Conservation (phyloP, 23 red algal genomes). For the Gracilaria vermiculophylla region DNA sequence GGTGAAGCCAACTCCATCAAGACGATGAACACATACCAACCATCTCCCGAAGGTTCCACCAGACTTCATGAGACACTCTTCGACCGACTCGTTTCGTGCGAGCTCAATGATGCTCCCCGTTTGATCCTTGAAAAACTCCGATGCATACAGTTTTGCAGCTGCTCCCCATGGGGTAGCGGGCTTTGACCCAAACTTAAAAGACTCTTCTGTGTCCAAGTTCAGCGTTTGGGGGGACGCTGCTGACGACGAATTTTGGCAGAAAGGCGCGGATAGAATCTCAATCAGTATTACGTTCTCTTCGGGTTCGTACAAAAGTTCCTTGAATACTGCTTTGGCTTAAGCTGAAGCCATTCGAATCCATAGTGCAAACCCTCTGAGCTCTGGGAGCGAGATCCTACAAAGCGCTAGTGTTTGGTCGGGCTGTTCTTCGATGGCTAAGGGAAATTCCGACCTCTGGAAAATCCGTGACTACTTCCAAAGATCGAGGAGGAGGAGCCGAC, state of each 20-base stretch:
- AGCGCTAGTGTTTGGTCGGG: too few species aligned
- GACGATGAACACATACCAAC: conserved; percentile 19
- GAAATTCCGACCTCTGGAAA: too few species aligned
- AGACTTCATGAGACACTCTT: conserved; percentile 7
- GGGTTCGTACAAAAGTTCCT: background rate
- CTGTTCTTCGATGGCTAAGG: too few species aligned
- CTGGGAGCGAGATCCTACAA: too few species aligned
- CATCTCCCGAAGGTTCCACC: conserved; percentile 1
- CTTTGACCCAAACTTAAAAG: conserved; percentile 17
- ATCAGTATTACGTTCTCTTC: background rate
- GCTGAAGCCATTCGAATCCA: too few species aligned
- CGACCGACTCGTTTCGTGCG: background rate
- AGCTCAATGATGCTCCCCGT: conserved; percentile 18
- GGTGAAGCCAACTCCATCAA: conserved; percentile 25
- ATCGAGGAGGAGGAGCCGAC: too few species aligned
- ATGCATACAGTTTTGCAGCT: conserved; percentile 7
- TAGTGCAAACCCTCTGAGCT: too few species aligned
- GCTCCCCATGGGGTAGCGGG: conserved; percentile 19
- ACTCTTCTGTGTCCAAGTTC: conserved; percentile 31
- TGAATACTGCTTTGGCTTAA: background rate
- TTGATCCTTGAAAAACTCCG: conserved; percentile 14
- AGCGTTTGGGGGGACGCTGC: conserved; percentile 25
- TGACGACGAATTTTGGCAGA: background rate
- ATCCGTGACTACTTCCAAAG: too few species aligned
- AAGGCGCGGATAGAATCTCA: conserved; percentile 22